Percentiles rank a stretch among this genome's conserved stretches.
phyloP scores from a whole-genome alignment of 495 filamentous ascomycete species.

The Penicillium malachiteum region DNA sequence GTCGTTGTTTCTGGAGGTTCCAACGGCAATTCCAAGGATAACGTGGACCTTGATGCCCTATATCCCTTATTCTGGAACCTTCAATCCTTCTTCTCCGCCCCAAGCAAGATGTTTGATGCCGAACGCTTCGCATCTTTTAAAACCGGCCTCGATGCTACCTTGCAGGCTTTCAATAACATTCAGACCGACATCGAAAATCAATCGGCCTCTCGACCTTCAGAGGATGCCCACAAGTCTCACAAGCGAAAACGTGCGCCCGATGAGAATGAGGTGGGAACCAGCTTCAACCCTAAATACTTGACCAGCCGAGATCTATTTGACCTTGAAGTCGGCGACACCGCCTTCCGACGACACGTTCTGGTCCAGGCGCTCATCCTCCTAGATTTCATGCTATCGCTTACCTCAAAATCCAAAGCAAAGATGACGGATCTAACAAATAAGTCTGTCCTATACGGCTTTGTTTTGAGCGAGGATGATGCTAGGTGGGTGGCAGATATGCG shows the following conservation, averaged over 20 bases:
- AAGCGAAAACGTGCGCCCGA: conserved; percentile 72
- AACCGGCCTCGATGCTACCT: conserved; percentile 69
- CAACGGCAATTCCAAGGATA: conserved; percentile 39
- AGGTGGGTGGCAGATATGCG: conserved; percentile 79
- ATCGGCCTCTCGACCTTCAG: conserved; percentile 50
- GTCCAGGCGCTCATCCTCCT: conserved; percentile 92
- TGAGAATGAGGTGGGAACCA: conserved; percentile 62
- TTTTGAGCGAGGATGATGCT: conserved; percentile 76
- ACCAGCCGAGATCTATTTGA: conserved; percentile 94
- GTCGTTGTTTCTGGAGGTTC: conserved; percentile 51
- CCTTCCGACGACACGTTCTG: conserved; percentile 88
- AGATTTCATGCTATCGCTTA: conserved; percentile 88
- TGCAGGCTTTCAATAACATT: conserved; percentile 75
- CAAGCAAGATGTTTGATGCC: conserved; percentile 72
- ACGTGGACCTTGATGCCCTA: conserved; percentile 65
- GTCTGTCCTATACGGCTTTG: conserved; percentile 79
- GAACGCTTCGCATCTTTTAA: conserved; percentile 76
- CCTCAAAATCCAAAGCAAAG: conserved; percentile 76
- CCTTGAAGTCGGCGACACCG: conserved; percentile 90
- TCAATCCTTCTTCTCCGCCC: conserved; percentile 88
- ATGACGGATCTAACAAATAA: conserved; percentile 73
- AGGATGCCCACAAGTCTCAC: conserved; percentile 59
- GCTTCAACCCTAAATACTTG: conserved; percentile 94
- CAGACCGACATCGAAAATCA: conserved; percentile 62
- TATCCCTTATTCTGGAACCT: conserved; percentile 95